Evolutionary conservation across 1,139 yeast genomes (phyloP).

Genomic region (Hanseniaspora uvarum): DNA sequence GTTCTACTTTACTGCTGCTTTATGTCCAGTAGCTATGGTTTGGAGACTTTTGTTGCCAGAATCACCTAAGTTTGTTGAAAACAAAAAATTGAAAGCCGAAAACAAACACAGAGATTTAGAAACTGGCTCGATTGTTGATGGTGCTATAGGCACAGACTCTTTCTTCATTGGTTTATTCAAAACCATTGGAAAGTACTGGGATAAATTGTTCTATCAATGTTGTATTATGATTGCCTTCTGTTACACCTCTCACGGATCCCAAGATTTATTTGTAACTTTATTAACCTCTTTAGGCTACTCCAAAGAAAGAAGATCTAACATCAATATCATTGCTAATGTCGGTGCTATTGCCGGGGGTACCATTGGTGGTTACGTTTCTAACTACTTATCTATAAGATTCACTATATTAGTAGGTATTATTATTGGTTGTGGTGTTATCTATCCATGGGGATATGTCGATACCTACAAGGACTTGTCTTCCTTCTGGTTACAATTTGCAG

Average conservation of each 20-base stretch:
- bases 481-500: constrained; percentile 64
- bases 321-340: constrained; percentile 57
- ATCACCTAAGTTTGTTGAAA: constrained; percentile 43
- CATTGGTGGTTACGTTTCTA: constrained; percentile 51
- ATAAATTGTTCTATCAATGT: constrained; percentile 42
- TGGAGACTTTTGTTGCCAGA: constrained; percentile 53
- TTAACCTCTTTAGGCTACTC: constrained; percentile 42
- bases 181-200: constrained; percentile 37
- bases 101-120: constrained; percentile 26
- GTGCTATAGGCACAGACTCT: constrained; percentile 22
- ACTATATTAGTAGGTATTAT: constrained; percentile 50
- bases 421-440: constrained; percentile 57
- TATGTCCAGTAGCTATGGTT: constrained; percentile 45
- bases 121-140: constrained; percentile 18
- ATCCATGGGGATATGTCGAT: constrained; percentile 61
- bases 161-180: constrained; percentile 22
- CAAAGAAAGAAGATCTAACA: constrained; percentile 47
- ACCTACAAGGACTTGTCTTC: constrained; percentile 52
- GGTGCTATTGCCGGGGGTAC: constrained; percentile 65
- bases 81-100: constrained; percentile 30
- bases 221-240: constrained; percentile 55
- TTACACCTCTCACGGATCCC: constrained; percentile 65
- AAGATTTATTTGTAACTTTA: constrained; percentile 61
- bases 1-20: constrained; percentile 72
- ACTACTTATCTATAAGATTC: constrained; percentile 49